A percentile compares a stretch with the other conserved stretches of the same genome.
Conservation (phyloP, 2,329 filamentous ascomycete species). For the Magnaporthiopsis rhizophila region DNA sequence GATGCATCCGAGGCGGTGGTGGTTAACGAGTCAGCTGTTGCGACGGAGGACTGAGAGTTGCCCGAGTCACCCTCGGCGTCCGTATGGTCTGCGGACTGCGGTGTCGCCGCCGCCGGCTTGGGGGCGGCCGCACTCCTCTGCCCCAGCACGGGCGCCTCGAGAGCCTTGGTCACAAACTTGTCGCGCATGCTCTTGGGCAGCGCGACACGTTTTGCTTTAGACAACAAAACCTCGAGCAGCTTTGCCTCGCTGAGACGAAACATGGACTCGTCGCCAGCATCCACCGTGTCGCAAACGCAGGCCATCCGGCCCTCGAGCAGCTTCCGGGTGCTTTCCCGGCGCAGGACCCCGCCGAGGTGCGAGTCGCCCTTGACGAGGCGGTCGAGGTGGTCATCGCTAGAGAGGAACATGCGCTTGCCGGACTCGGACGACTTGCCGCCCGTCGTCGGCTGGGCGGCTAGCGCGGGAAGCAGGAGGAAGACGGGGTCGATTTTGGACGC, state of each 20-base stretch:
- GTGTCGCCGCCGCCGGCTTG: slow-evolving; percentile 27
- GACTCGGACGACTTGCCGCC: slow-evolving; percentile 25
- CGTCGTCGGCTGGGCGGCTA: slow-evolving; percentile 36
- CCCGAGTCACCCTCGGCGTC: slow-evolving; percentile 5
- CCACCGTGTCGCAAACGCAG: slow-evolving; percentile 70
- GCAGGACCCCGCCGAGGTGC: slow-evolving; percentile 52
- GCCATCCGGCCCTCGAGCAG: slow-evolving; percentile 59
- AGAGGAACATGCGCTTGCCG: slow-evolving; percentile 56
- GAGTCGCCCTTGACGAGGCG: slow-evolving; percentile 42
- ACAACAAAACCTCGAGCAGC: slow-evolving; percentile 54
- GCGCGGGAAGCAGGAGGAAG: slow-evolving; percentile 71
- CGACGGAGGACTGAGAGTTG: slow-evolving; percentile 35
- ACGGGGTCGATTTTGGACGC: slow-evolving; percentile 78
- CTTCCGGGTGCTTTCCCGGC: slow-evolving; percentile 32
- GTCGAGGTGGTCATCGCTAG: slow-evolving; percentile 66
- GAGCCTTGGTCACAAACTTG: slow-evolving; percentile 65
- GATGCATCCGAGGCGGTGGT: slow-evolving; percentile 31
- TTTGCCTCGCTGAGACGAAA: slow-evolving; percentile 71
- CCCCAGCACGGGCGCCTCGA: slow-evolving; percentile 69
- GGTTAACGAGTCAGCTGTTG: slow-evolving; percentile 26
- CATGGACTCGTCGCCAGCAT: slow-evolving; percentile 78
- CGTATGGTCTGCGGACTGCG: neutral
- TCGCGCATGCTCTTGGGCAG: slow-evolving; percentile 80
- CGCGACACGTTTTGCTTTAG: slow-evolving; percentile 66
- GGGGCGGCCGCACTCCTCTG: slow-evolving; percentile 42